These are phyloP conservation scores for Hypoxylon sp. DNA, from an alignment of 2,329 filamentous ascomycete species.

Conservation along the genomic window DNA sequence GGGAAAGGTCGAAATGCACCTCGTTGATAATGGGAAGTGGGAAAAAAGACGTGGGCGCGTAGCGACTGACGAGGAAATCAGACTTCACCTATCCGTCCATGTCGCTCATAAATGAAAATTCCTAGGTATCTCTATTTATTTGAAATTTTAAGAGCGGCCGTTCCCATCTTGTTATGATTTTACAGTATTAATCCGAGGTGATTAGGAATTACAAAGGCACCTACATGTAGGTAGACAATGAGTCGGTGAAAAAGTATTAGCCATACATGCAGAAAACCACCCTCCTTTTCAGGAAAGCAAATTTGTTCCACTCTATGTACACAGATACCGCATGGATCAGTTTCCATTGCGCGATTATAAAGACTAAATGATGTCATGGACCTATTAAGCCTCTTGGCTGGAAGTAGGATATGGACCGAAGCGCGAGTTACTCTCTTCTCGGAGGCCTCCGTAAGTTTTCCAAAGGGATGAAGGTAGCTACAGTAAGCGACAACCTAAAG, in stretches of 20 bases:
- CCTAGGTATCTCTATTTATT: constrained; percentile 21
- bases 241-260: constrained; percentile 12
- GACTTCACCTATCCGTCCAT: not conserved
- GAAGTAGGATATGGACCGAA: constrained; percentile 2
- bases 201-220: not conserved
- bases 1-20: constrained; percentile 26
- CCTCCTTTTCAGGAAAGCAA: constrained; percentile 22
- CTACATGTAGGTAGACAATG: not conserved
- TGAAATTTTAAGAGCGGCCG: constrained; percentile 25
- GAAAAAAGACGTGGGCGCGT: constrained; percentile 12
- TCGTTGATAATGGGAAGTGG: constrained; percentile 23
- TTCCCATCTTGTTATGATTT: constrained; percentile 5
- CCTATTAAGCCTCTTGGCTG: not conserved
- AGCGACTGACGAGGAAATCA: not conserved
- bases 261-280: constrained; percentile 14
- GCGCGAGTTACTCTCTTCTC: not conserved
- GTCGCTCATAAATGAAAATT: constrained; percentile 14
- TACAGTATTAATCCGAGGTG: not conserved
- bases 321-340: not conserved
- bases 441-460: constrained; percentile 16
- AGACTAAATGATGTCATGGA: constrained; percentile 33
- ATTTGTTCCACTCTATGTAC: constrained; percentile 7
- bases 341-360: constrained; percentile 6
- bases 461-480: constrained; percentile 15
- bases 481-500: constrained; percentile 35